Evolutionary conservation across 2,329 filamentous ascomycete species (phyloP).

Genomic region (Domatiomyces catenatus): DNA sequence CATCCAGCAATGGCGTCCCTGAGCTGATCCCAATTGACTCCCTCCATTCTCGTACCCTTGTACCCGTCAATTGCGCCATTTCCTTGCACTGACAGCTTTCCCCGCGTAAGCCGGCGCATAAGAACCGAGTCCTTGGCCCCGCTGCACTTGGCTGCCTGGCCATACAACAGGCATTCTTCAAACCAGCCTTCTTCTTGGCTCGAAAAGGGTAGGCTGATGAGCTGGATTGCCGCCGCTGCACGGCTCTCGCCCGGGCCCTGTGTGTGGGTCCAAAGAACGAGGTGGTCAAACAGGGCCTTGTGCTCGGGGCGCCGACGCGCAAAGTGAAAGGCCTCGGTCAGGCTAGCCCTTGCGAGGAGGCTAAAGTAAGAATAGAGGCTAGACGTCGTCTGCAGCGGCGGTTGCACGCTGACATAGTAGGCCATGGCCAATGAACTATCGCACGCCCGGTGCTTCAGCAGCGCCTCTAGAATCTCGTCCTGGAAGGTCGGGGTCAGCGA

Average conservation of each 20-base stretch:
- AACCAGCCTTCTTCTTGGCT: slow-evolving; percentile 59
- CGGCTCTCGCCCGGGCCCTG: slow-evolving; percentile 24
- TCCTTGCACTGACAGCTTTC: slow-evolving; percentile 29
- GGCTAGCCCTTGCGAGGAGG: slow-evolving; percentile 49
- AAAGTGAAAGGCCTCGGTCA: slow-evolving; percentile 61
- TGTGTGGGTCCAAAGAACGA: slow-evolving; percentile 45
- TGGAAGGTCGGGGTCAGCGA: slow-evolving; percentile 60
- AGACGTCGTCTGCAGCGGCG: slow-evolving; percentile 48
- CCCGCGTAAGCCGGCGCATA: slow-evolving; percentile 56
- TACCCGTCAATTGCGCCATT: slow-evolving; percentile 22
- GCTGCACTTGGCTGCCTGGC: slow-evolving; percentile 48
- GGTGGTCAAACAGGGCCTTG: slow-evolving; percentile 48
- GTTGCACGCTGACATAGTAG: slow-evolving; percentile 63
- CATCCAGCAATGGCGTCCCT: slow-evolving; percentile 7
- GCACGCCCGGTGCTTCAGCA: slow-evolving; percentile 38
- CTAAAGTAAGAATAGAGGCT: slow-evolving; percentile 54
- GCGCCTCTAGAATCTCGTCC: slow-evolving; percentile 65
- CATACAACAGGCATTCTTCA: slow-evolving; percentile 48
- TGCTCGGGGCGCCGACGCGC: slow-evolving; percentile 51
- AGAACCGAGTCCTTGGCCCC: slow-evolving; percentile 58
- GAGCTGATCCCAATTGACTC: slow-evolving; percentile 38
- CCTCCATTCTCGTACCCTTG: slow-evolving; percentile 33
- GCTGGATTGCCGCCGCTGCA: slow-evolving; percentile 47
- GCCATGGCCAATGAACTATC: slow-evolving; percentile 55
- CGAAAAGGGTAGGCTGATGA: slow-evolving; percentile 59